Base-by-base conservation (phyloP, 768 basidiomycete species). In the Glaciozyma antarctica region DNA sequence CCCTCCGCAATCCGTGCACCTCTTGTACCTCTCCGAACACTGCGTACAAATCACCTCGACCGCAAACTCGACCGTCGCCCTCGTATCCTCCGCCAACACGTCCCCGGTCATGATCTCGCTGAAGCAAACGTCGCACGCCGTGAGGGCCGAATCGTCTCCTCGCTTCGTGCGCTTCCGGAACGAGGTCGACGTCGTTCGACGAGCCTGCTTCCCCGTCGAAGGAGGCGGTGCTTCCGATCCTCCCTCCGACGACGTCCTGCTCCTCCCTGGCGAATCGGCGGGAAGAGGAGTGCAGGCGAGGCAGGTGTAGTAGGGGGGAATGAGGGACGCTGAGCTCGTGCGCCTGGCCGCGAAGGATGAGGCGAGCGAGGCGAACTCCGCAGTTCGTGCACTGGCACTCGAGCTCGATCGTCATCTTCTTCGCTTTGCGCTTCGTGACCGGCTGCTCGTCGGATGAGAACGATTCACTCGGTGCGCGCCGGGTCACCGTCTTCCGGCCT, bases 1-100 rank as follows among this genome's bases (percentile, higher is more conserved):
- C 2, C 77, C 77, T 28, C 77, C 77, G 28, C 77, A 69, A 44
- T 69, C 68, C 10, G 59, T 58, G 51, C 68, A 69, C 15, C 68
- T 38, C 28, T 22, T 19, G 30, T 66, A 69, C 51, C 58, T 58
- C 7, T 22, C 44, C 43, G 63, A 52, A 62, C 68, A 69, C 8
- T 48, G 48, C 12, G 24, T 41, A 56, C 68, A 66, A 1, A 69
- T 58, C 45, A 66, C 61, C 43, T 69, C 68, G 51, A 69, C 44
- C 41, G 52, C 47, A 45, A 69, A 69, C 1, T 44, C 30, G 62
- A 69, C 62, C 28, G 16, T 17, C 6, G 51, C 34, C 15, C 22
- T n/a, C n/a, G 30, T 34, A 8, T 63, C 68, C 17, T 38, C 12
- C 62, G 64, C 41, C 28, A 65, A 44, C n/a, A 69, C 68, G 30